These are phyloP conservation scores for Psilocybe azurescens DNA, from an alignment of 768 basidiomycete genomes.

Conservation along the genomic window DNA sequence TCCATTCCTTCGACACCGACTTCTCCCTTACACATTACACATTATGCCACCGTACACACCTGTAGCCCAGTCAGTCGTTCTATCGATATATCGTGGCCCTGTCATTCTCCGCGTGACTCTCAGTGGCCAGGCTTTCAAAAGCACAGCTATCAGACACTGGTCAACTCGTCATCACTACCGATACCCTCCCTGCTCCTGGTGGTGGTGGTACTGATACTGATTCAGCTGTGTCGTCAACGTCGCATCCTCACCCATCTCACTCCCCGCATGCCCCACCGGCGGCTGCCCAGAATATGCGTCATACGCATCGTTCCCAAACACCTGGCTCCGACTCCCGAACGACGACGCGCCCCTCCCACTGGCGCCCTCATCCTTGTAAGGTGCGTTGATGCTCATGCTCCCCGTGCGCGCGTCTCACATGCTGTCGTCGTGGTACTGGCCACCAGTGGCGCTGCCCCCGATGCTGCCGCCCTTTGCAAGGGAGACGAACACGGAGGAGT, in stretches of 20 bases:
- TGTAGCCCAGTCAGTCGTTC: too few species aligned
- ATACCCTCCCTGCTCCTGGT: neutral
- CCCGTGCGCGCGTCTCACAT: conserved; percentile 61
- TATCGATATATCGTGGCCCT: too few species aligned
- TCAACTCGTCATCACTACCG: neutral
- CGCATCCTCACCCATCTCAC: neutral
- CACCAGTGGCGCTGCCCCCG: neutral
- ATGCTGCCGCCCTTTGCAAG: conserved; percentile 28
- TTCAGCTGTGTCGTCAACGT: neutral
- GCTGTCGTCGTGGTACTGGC: conserved; percentile 48
- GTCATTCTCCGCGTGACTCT: too few species aligned
- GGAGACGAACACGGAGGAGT: conserved; percentile 73
- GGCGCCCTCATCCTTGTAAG: conserved; percentile 35
- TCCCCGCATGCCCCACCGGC: neutral
- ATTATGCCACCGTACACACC: too few species aligned
- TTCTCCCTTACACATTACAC: too few species aligned
- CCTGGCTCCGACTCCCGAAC: conserved; percentile 10
- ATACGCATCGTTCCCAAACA: conserved; percentile 8
- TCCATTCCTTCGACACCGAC: too few species aligned
- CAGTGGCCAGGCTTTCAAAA: too few species aligned
- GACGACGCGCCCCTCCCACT: conserved; percentile 1
- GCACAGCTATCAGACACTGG: neutral
- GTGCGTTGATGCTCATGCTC: conserved; percentile 43
- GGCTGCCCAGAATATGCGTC: conserved; percentile 18
- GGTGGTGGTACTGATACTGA: neutral